phyloP scores from a whole-genome alignment of 169 alveolate species.

The Plasmodium gonderi region DNA sequence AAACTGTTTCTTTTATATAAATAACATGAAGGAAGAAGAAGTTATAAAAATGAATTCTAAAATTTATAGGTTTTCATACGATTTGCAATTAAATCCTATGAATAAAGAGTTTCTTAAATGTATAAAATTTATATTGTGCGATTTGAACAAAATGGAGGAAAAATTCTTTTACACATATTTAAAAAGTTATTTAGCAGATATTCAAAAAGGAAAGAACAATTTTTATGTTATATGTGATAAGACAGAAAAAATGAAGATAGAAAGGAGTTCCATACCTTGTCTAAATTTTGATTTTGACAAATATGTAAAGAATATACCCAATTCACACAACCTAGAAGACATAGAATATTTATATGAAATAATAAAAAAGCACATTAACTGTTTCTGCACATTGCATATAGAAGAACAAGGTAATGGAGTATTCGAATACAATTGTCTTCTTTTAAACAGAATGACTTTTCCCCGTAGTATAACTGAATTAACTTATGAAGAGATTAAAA shows the following conservation, averaged over 20 bases:
- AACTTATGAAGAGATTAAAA: background rate
- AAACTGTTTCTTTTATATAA: conserved; percentile 49
- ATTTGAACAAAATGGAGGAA: conserved; percentile 11
- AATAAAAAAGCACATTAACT: conserved; percentile 12
- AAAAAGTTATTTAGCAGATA: conserved; percentile 11
- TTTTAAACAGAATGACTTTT: background rate
- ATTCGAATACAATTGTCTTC: conserved; percentile 37
- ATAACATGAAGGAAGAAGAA: conserved; percentile 54
- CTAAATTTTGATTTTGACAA: background rate
- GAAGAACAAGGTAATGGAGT: conserved; percentile 27
- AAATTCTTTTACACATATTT: conserved; percentile 12
- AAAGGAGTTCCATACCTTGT: background rate
- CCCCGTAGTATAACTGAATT: background rate
- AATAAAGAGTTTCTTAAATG: conserved; percentile 52
- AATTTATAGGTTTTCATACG: background rate
- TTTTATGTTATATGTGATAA: conserved; percentile 35
- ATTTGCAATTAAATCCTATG: conserved; percentile 22
- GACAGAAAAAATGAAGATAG: background rate
- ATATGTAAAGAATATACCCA: background rate
- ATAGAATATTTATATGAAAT: conserved; percentile 20
- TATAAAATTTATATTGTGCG: conserved; percentile 23
- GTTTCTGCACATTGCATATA: background rate
- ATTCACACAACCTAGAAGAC: background rate
- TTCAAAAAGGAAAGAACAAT: background rate
- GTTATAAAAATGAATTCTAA: conserved; percentile 21